Evolutionary conservation across 352 stramenopile genomes (phyloP).

Genomic region (Pythium aphanidermatum): DNA sequence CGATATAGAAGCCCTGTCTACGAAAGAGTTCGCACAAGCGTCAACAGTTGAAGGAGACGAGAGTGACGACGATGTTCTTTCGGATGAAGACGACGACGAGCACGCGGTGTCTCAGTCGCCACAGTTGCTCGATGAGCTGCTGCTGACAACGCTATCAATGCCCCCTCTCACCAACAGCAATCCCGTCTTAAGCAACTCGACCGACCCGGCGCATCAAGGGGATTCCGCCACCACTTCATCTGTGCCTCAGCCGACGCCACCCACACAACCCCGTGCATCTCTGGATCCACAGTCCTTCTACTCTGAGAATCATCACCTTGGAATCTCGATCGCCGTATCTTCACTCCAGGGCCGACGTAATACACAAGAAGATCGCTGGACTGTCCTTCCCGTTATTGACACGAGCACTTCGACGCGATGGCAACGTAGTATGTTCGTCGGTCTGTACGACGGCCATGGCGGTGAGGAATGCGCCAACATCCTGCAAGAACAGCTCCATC

Average conservation of each 20-base stretch:
- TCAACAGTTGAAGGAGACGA: background rate
- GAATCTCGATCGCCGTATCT: conserved; percentile 33
- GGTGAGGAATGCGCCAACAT: conserved; percentile 68
- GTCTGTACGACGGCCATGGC: conserved; percentile 80
- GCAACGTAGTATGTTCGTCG: conserved; percentile 41
- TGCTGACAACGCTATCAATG: conserved; percentile 73
- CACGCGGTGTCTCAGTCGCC: conserved; percentile 49
- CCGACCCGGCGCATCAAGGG: background rate
- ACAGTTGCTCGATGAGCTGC: conserved; percentile 61
- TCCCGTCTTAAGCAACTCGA: background rate
- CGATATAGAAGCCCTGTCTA: conserved; percentile 3
- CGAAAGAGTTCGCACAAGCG: conserved; percentile 4
- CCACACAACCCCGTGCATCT: background rate
- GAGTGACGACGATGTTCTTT: conserved; percentile 28
- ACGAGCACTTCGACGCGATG: conserved; percentile 6
- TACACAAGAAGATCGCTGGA: conserved; percentile 71
- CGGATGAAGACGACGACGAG: conserved; percentile 52
- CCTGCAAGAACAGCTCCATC: conserved; percentile 70
- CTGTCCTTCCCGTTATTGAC: conserved; percentile 39
- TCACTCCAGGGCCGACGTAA: conserved; percentile 64
- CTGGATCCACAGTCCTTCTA: conserved; percentile 33
- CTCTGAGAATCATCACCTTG: conserved; percentile 27
- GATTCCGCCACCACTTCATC: background rate
- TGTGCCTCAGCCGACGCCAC: background rate
- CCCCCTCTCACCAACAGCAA: conserved; percentile 33